Base-by-base conservation (phyloP, 495 filamentous ascomycete genomes). In the Xylaria longipes region DNA sequence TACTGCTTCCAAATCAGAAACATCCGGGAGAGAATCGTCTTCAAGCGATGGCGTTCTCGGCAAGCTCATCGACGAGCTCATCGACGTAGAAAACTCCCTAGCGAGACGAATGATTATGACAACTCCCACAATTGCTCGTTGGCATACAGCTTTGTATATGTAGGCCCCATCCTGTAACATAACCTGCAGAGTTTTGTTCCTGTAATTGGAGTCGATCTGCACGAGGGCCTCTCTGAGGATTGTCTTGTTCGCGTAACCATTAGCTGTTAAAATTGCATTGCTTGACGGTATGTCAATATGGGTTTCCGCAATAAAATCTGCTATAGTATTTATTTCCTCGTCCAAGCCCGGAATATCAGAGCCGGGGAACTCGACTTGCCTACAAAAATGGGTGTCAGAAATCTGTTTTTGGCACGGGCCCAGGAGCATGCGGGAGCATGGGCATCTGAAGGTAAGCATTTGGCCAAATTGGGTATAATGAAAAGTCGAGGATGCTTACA, bases 141-240 rank as follows among this genome's bases (percentile, higher is more conserved):
- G 14, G 65, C 22, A 31, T 0, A 58, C 22, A 22, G 50, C 65
- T 58, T 57, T 68, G 65, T 56, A 68, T 27, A 58, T 39, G 11
- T 27, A 65, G 35, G 62, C 62, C 43, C 62, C 62, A 5, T 31
- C 25, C 31, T 5, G 14, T 43, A 65, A 48, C 41, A 65, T 65
- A 1, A 14, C 27, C 29, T 48, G 14, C 27, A 65, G 27, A 11
- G 1, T 33, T 1, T 9, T 33, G 25, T 12, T 11, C 15, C 8
- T 20, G 17, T 48, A 7, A 22, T n/a, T 48, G 7, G 29, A 46
- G 12, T 22, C 29, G 25, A 46, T 48, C 25, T 35, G 35, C 43
- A 48, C 8, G 46, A 66, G 63, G 20, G 29, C 29, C 37, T 52
- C 43, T 33, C 48, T 48, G 45, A 68, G 50, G 50, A 33, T 9